Base-by-base conservation (phyloP, 176 grass and related monocot genomes). In the Metroxylon sagu region DNA sequence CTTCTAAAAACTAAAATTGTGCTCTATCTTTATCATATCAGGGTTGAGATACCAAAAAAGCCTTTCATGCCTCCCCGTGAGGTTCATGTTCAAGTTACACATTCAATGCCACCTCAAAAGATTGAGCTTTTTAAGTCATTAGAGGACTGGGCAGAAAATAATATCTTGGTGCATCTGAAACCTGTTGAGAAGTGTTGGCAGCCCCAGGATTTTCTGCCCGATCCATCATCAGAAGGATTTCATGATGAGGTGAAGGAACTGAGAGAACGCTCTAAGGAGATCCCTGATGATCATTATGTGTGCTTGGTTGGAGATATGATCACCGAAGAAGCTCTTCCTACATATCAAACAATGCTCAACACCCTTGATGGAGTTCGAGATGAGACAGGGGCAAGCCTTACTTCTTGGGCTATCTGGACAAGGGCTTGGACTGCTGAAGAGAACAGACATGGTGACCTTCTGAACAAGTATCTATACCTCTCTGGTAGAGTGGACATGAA, bases 131-230 rank as follows among this genome's bases (percentile, higher is more conserved):
- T 96, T 64, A 79, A 90, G 51, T 87, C 83, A 18, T 87, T 96
- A 16, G 91, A 96, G 64, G 71, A 71, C 51, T 96, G 91, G 91
- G 91, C 86, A 50, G 79, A 83, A 72, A 77, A 90, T 17, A 90
- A 83, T 56, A 57, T 96, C 69, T 71, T 96, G 65, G 73, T 71
- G 4, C 75, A 82, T 60, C 83, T 96, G 54, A 96, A 87, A 67
- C 91, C 91, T 6, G 83, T 96, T 23, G 91, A 96, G 61, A 96
- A 96, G 65, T 96, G 91, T 80, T 96, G 91, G 86, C 91, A 96
- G 30, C 86, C 91, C 49, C 91, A 96, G 71, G 91, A 96, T 79
- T 96, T 90, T 59, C 91, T 96, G 26, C 91, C 86, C 53, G 91
- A 96, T 29, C 83, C 86, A 67, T 71, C 83, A 27, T 90, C 91